These are phyloP conservation scores for Trichoderma polysporum DNA, from an alignment of 2,329 filamentous ascomycete genomes.

Conservation along the genomic window DNA sequence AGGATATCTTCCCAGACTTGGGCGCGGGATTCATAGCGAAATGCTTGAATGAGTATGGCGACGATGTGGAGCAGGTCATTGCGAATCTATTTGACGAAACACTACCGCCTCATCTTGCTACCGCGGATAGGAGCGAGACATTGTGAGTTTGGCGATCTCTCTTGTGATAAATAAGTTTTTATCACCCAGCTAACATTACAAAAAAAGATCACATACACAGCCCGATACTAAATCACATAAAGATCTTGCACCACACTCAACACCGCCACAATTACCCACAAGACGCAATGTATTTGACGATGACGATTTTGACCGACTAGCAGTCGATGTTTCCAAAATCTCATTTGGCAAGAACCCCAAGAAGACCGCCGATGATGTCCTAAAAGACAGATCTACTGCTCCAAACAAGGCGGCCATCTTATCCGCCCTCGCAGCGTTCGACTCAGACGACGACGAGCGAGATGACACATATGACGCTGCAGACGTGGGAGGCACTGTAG, in stretches of 20 bases:
- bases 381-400: constrained; percentile 62
- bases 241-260: constrained; percentile 58
- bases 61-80: constrained; percentile 76
- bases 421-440: constrained; percentile 83
- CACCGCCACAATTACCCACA: constrained; percentile 54
- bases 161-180: not conserved
- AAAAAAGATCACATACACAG: constrained; percentile 31
- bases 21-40: constrained; percentile 79
- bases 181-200: constrained; percentile 23
- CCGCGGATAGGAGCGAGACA: constrained; percentile 62
- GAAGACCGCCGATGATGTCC: constrained; percentile 69
- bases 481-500: constrained; percentile 87
- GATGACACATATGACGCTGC: constrained; percentile 95
- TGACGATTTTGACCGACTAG: constrained; percentile 74
- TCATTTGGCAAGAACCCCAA: constrained; percentile 73
- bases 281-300: constrained; percentile 77
- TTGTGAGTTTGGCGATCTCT: constrained; percentile 42
- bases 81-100: constrained; percentile 78
- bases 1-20: constrained; percentile 87
- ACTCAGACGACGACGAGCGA: constrained; percentile 91
- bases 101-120: constrained; percentile 66
- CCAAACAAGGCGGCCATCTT: constrained; percentile 83
- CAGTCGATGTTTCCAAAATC: constrained; percentile 64
- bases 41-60: constrained; percentile 74
- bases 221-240: constrained; percentile 26